Conservation (phyloP, 306 rosid species). For the Medicago lupulina region DNA sequence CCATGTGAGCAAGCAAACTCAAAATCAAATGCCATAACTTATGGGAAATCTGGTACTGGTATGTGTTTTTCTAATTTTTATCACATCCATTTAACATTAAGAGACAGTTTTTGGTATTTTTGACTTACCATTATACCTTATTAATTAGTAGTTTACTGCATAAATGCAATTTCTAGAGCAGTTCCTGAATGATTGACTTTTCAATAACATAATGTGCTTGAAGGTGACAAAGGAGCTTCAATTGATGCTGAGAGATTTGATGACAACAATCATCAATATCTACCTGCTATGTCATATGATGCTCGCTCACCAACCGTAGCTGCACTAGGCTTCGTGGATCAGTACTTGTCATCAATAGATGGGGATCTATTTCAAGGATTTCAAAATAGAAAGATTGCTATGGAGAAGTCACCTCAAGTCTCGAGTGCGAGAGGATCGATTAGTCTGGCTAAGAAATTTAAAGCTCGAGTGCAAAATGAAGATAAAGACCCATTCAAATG, state of each 20-base stretch:
- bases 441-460: constrained; percentile 59
- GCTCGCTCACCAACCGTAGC: constrained; percentile 54
- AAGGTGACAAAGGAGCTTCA: constrained; percentile 48
- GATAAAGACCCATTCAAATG: constrained; percentile 53
- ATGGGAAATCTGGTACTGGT: constrained; percentile 57
- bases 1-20: constrained; percentile 41
- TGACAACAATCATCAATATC: constrained; percentile 33
- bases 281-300: constrained; percentile 43
- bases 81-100: background rate
- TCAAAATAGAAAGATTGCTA: constrained; percentile 35
- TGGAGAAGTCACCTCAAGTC: constrained; percentile 56
- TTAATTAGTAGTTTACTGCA: constrained; percentile 9
- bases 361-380: constrained; percentile 46
- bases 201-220: constrained; percentile 36
- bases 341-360: constrained; percentile 52
- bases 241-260: constrained; percentile 34
- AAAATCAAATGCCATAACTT: constrained; percentile 32
- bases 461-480: constrained; percentile 39
- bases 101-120: background rate
- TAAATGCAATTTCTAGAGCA: background rate
- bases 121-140: background rate
- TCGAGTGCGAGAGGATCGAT: constrained; percentile 52
- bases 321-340: constrained; percentile 72
- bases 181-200: constrained; percentile 35
- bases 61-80: constrained; percentile 38